Conservation (phyloP, 2,329 filamentous ascomycete genomes). For the Laburnicola sp. region DNA sequence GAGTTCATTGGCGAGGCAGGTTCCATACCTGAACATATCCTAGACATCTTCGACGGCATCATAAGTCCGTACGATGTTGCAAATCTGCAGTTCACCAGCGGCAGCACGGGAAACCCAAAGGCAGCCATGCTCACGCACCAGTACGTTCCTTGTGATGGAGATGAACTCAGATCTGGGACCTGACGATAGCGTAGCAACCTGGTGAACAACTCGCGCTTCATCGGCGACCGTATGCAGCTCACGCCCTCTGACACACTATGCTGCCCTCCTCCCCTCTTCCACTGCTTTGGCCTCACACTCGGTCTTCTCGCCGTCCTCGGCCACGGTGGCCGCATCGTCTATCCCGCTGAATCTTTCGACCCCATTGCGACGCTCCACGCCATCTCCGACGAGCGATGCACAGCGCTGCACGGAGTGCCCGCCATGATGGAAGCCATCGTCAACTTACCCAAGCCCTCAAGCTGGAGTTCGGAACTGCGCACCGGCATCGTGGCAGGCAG, state of each 20-base stretch:
- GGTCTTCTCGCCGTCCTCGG: constrained; percentile 73
- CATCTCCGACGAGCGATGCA: constrained; percentile 58
- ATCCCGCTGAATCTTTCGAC: constrained; percentile 73
- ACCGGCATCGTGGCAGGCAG: constrained; percentile 81
- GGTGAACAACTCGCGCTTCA: constrained; percentile 47
- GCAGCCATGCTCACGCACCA: constrained; percentile 47
- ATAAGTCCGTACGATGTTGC: constrained; percentile 41
- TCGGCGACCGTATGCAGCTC: constrained; percentile 72
- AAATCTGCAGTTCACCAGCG: constrained; percentile 46
- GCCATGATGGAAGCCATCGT: constrained; percentile 78
- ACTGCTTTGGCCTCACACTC: constrained; percentile 81
- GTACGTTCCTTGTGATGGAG: constrained; percentile 16
- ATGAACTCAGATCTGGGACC: neutral
- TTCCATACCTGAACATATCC: constrained; percentile 36
- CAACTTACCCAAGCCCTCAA: constrained; percentile 50
- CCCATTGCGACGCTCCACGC: constrained; percentile 66
- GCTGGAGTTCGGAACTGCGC: constrained; percentile 56
- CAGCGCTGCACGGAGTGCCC: constrained; percentile 77
- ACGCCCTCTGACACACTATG: constrained; percentile 68
- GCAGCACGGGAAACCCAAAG: constrained; percentile 45
- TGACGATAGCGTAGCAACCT: constrained; percentile 34
- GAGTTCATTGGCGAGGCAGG: constrained; percentile 53
- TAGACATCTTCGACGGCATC: constrained; percentile 42
- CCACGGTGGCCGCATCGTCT: constrained; percentile 75
- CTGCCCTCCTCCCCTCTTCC: constrained; percentile 82